A percentile compares a stretch with the other conserved stretches of the same genome.
Conservation (phyloP, 2,329 filamentous ascomycete genomes). For the Ophiostoma sp. region DNA sequence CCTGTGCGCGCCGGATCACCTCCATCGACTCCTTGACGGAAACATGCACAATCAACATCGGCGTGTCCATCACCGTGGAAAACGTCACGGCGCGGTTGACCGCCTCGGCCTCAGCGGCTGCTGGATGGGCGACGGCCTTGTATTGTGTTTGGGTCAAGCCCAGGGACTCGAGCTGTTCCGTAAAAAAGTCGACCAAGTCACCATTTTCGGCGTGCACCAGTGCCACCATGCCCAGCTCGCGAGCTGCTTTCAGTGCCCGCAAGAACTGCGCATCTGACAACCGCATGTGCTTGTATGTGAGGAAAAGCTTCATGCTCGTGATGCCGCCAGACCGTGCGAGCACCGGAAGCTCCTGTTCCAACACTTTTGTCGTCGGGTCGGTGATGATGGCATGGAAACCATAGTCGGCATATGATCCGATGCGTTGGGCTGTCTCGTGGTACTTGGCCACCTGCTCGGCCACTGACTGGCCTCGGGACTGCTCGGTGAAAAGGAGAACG, state of each 20-base stretch:
- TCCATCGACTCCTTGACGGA: conserved; percentile 48
- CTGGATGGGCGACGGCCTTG: conserved; percentile 47
- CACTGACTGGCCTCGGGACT: conserved; percentile 50
- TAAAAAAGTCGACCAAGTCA: conserved; percentile 50
- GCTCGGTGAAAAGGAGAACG: conserved; percentile 56
- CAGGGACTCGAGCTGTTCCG: conserved; percentile 35
- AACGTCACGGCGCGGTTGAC: conserved; percentile 51
- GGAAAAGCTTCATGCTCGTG: conserved; percentile 52
- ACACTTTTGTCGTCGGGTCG: conserved; percentile 42
- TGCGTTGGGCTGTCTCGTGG: conserved; percentile 63
- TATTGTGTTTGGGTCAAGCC: conserved; percentile 41
- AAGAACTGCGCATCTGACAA: conserved; percentile 51
- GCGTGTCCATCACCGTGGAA: conserved; percentile 47
- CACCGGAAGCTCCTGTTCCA: conserved; percentile 37
- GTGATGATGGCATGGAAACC: conserved; percentile 55
- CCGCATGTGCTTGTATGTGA: conserved; percentile 52
- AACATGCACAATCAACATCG: conserved; percentile 55
- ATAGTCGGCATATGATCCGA: conserved; percentile 56
- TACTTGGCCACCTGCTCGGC: conserved; percentile 70
- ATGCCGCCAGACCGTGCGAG: conserved; percentile 40
- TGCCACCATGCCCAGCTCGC: conserved; percentile 50
- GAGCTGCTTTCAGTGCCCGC: conserved; percentile 49
- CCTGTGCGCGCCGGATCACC: conserved; percentile 53
- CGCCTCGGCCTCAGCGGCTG: conserved; percentile 49
- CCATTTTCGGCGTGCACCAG: conserved; percentile 66